phyloP scores from a whole-genome alignment of 2,329 filamentous ascomycete species.

The Alternaria arbusti region DNA sequence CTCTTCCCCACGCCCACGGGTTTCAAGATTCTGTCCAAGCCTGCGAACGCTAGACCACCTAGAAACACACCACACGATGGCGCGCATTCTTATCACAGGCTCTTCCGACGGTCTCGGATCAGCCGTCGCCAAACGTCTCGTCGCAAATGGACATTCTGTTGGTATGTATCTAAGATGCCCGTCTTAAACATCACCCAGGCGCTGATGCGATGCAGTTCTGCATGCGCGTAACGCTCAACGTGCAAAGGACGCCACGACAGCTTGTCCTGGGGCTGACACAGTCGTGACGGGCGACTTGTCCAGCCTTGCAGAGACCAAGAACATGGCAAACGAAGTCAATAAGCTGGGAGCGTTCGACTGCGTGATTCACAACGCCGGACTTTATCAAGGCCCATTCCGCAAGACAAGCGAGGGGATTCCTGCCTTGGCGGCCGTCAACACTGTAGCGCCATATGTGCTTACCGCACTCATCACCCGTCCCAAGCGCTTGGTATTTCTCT shows the following conservation, averaged over 20 bases:
- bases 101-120: constrained; percentile 64
- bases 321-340: constrained; percentile 60
- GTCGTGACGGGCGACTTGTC: constrained; percentile 62
- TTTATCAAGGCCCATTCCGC: constrained; percentile 53
- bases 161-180: neutral
- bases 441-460: constrained; percentile 64
- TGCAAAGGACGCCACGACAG: constrained; percentile 56
- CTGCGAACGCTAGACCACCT: neutral
- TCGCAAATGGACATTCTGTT: constrained; percentile 61
- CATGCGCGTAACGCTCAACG: constrained; percentile 64
- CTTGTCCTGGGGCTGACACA: constrained; percentile 58
- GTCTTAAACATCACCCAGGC: too few relatives aligned
- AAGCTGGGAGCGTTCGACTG: constrained; percentile 59
- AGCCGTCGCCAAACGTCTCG: constrained; percentile 58
- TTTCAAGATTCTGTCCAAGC: neutral
- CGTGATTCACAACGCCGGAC: constrained; percentile 65
- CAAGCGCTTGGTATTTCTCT: constrained; percentile 60
- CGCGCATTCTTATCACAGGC: constrained; percentile 62
- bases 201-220: constrained; percentile 43
- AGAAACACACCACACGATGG: constrained; percentile 42
- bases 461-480: constrained; percentile 59
- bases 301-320: constrained; percentile 58
- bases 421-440: constrained; percentile 62
- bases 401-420: constrained; percentile 58
- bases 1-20: neutral